Evolutionary conservation across 306 rosid genomes (phyloP).

Genomic region (Lupinus albus): DNA sequence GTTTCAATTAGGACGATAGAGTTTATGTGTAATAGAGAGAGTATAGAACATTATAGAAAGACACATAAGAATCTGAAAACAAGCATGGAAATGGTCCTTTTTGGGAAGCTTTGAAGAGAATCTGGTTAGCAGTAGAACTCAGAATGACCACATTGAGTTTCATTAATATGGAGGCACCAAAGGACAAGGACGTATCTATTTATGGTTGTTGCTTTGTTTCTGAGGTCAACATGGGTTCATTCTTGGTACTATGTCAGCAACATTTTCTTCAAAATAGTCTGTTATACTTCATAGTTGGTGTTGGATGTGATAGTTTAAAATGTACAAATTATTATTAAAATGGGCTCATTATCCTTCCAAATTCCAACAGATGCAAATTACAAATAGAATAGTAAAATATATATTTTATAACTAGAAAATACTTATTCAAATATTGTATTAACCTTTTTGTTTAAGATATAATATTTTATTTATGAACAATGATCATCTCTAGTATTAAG

Average conservation of each 20-base stretch:
- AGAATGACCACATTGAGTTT: constrained; percentile 73
- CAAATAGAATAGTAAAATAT: too few species aligned
- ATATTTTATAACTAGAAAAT: too few species aligned
- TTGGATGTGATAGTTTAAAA: too few species aligned
- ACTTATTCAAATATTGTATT: too few species aligned
- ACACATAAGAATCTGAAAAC: constrained; percentile 57
- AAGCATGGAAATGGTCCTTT: constrained; percentile 74
- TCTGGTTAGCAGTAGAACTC: constrained; percentile 46
- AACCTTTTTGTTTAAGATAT: too few species aligned
- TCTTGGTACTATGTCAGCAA: constrained; percentile 26
- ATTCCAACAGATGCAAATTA: too few species aligned
- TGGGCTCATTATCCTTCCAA: too few species aligned
- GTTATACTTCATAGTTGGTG: constrained; percentile 44
- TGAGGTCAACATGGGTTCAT: constrained; percentile 43
- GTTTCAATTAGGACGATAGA: constrained; percentile 25
- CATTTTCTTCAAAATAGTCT: constrained; percentile 17
- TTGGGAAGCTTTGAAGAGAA: constrained; percentile 36
- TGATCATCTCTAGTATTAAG: too few species aligned
- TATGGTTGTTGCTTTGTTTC: constrained; percentile 30
- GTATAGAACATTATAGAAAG: constrained; percentile 42
- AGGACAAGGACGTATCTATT: constrained; percentile 39
- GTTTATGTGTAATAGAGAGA: constrained; percentile 8
- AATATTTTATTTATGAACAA: too few species aligned
- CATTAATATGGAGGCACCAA: constrained; percentile 59
- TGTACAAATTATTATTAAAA: too few species aligned